Base-by-base conservation (phyloP, 495 filamentous ascomycete species). In the Aspergillus wentii region DNA sequence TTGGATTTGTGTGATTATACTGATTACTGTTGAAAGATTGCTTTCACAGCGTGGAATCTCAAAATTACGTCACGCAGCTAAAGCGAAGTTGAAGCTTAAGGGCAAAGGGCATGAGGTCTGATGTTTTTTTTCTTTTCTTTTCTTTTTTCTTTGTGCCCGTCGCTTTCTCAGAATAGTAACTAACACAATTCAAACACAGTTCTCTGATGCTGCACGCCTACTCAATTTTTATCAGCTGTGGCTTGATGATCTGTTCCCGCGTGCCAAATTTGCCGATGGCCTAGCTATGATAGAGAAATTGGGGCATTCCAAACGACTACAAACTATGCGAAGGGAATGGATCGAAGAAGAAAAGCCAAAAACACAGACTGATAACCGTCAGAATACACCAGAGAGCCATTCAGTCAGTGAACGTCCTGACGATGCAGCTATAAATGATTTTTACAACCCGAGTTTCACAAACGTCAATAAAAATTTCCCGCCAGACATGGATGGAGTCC, bases 231-330 rank as follows among this genome's bases (percentile, higher is more conserved):
- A 97, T 57, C 92, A 97, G 56, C 63, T 94, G 46, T 99, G 92
- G 92, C 86, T 97, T 4, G 92, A 99, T 56, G 88, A 95, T 42
- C 71, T 99, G 17, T 99, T 87, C 49, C 94, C 92, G 29, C 88
- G 90, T 47, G 92, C 90, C 1, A 94, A 88, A 53, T 97, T 99
- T 42, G 71, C 83, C 17, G 94, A 99, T 52, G 92, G 86, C 4
- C 68, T 96, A 14, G 64, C 79, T 21, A 96, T 96, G 61, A 87
- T 96, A 6, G 94, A 99, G 61, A 96, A 94, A 61, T 64, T 88
- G 3, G 92, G 92, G 2, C 92, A 97, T 59, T 85, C 81, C 25
- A 84, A 78, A 52, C 66, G 73, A 3, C 67, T 88, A 43, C 86
- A 86, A 37, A 72, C 74, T 8, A 82, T 87, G 72, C 72, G 83